A percentile compares a stretch with the other conserved stretches of the same genome.
Evolutionary conservation across 345 rosid genomes (phyloP).

Genomic region (Erodium maritimum): DNA sequence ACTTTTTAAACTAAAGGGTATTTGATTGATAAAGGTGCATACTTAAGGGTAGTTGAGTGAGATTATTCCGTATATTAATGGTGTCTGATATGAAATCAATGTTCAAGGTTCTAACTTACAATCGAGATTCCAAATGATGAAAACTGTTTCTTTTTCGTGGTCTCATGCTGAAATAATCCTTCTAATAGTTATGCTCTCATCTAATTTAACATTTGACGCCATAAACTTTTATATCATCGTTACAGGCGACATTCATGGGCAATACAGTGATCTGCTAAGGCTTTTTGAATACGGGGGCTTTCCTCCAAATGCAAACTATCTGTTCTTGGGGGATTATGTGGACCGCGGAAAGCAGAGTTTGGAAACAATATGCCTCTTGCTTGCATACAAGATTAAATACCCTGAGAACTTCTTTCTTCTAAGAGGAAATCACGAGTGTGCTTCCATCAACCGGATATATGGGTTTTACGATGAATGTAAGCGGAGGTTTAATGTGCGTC

Average conservation of each 20-base stretch:
- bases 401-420: constrained; percentile 25
- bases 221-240: no score
- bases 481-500: constrained; percentile 22
- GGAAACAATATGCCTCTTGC: constrained; percentile 29
- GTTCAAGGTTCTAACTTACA: no score
- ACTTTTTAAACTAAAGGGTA: no score
- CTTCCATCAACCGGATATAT: constrained; percentile 23
- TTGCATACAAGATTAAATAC: constrained; percentile 24
- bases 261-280: constrained; percentile 24
- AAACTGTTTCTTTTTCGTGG: no score
- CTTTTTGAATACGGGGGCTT: constrained; percentile 29
- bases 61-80: no score
- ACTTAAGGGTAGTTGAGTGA: no score
- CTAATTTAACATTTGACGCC: no score
- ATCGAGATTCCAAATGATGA: no score
- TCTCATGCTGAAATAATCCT: background rate
- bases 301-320: constrained; percentile 24
- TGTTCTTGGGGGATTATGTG: constrained; percentile 26
- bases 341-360: constrained; percentile 29
- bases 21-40: no score
- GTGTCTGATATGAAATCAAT: no score
- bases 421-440: constrained; percentile 30
- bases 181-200: background rate
- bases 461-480: constrained; percentile 30
- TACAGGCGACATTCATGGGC: constrained; percentile 26